Evolutionary conservation across 2,329 filamentous ascomycete species (phyloP).

Genomic region (Venturia oleaginea): DNA sequence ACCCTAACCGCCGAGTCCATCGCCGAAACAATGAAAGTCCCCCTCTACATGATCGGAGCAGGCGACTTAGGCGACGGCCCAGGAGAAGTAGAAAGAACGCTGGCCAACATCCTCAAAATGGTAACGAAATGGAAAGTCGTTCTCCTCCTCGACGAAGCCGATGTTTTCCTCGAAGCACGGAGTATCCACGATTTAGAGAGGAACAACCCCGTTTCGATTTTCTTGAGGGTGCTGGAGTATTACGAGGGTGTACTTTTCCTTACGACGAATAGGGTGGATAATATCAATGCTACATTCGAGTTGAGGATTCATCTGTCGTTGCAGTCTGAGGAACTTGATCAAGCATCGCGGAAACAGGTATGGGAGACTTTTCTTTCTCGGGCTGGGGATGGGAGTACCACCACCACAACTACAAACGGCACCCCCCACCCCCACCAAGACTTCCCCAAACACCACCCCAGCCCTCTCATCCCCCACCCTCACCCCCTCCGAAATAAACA

Average conservation of each 20-base stretch:
- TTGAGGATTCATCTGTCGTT: slow-evolving; percentile 22
- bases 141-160: slow-evolving; percentile 17
- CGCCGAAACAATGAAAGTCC: slow-evolving; percentile 42
- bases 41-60: slow-evolving; percentile 40
- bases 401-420: background rate
- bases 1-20: slow-evolving; percentile 43
- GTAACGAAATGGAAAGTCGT: slow-evolving; percentile 23
- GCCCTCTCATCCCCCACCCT: background rate
- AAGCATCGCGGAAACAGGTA: slow-evolving; percentile 15
- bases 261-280: slow-evolving; percentile 24
- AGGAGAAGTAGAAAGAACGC: slow-evolving; percentile 31
- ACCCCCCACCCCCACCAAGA: too few relatives aligned
- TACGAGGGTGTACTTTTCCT: slow-evolving; percentile 25
- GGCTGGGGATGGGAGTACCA: background rate
- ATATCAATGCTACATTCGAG: slow-evolving; percentile 23
- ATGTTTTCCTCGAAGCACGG: slow-evolving; percentile 20
- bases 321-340: slow-evolving; percentile 19
- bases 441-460: too few relatives aligned
- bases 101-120: slow-evolving; percentile 40
- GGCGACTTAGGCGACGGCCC: slow-evolving; percentile 41
- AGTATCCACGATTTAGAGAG: slow-evolving; percentile 11
- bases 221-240: slow-evolving; percentile 19
- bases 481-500: slow-evolving; percentile 13
- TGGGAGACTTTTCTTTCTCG: slow-evolving; percentile 13
- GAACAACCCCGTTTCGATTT: slow-evolving; percentile 20